Base-by-base conservation (phyloP, 2,329 filamentous ascomycete species). In the Neonectria punicea region DNA sequence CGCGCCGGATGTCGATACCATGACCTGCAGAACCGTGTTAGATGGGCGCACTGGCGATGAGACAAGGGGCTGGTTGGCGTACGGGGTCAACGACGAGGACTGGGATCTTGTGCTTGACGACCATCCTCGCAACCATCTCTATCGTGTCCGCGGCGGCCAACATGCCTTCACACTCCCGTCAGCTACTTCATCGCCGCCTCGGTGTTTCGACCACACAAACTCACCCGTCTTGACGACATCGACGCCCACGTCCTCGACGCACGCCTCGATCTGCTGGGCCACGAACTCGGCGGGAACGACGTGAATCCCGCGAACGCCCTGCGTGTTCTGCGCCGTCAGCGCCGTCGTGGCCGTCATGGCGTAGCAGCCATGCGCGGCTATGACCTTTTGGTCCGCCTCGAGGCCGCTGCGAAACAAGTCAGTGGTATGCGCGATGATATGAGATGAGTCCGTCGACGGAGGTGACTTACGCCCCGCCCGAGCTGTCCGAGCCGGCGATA, bases 321-420 rank as follows among this genome's bases (percentile, higher is more conserved):
- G 85, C 0, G 96, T 99, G 80, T 98, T 97, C 77, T 98, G 96
- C 16, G 93, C 94, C n/a, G 96, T 99, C 75, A 99, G 83, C 20
- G 95, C 95, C 14, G 95, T 97, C 10, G 95, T 98, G 22, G 94
- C 93, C 55, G 95, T 98, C 90, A 98, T 97, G 65, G 93, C 94
- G 84, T 98, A 98, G 81, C 93, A 96, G 65, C 92, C 90, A 86
- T 98, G 94, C 18, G 93, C 93, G 49, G 94, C 92, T 66, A 97
- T 91, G 66, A 97, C 94, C 78, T 97, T 97, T 77, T 98, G 94
- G 78, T 98, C 95, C 43, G 95, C 96, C 80, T 99, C 95, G 36
- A 99, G 88, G 56, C 95, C 96, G 61, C 94, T 97, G 74, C 39
- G 25, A 13, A 30, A n/a, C 4, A 8, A 0, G 25, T 67, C 39